phyloP scores from a whole-genome alignment of 73 alveolate species.

The Tetrahymena malaccensis region DNA sequence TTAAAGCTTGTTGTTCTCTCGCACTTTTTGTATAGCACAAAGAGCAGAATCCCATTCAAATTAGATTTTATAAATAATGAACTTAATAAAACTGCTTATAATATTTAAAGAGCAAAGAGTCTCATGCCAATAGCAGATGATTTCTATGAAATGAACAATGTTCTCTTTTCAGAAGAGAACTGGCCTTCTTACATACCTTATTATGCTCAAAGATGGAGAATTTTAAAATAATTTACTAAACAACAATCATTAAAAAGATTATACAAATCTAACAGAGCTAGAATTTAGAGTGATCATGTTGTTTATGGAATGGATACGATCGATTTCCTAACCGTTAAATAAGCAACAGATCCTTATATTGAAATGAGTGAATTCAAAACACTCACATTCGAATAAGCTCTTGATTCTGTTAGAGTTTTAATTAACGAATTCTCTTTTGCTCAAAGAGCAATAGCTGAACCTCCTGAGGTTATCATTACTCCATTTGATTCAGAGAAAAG shows the following conservation, averaged over 20 bases:
- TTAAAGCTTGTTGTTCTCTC: not conserved
- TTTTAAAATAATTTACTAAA: not conserved
- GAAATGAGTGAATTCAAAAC: not conserved
- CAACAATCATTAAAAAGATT: not conserved
- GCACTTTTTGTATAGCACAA: not conserved
- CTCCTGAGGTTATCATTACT: not conserved
- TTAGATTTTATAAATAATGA: not conserved
- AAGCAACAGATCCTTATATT: not conserved
- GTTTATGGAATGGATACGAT: not conserved
- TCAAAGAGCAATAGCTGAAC: not conserved
- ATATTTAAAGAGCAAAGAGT: not conserved
- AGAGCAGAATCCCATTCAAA: not conserved
- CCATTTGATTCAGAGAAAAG: not conserved
- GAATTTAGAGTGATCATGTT: not conserved
- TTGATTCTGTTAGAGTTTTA: not conserved
- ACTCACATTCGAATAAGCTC: not conserved
- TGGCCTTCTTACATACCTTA: not conserved
- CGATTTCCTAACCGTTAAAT: not conserved
- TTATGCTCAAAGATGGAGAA: not conserved
- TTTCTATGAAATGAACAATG: not conserved
- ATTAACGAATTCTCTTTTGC: slow-evolving; percentile 1
- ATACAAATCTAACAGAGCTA: not conserved
- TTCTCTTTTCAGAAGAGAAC: not conserved
- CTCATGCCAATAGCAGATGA: not conserved
- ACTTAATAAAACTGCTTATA: not conserved